Evolutionary conservation across 352 stramenopile genomes (phyloP), one percentile per base, ranked within the genome.

Genomic region (Thraustochytrium striatum): DNA sequence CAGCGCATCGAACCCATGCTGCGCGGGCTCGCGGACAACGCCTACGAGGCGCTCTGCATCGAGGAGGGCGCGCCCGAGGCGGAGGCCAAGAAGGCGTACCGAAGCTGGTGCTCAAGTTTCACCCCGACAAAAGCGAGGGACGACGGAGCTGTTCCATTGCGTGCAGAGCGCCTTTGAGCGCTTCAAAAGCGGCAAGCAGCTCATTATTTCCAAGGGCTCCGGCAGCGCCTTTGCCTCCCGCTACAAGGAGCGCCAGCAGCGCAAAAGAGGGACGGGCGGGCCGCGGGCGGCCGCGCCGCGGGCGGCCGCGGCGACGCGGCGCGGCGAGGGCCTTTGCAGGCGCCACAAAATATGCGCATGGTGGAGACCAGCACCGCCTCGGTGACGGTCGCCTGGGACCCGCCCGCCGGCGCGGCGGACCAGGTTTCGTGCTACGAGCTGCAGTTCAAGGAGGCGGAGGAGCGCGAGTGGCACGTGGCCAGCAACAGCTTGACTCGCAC

Each of bases 71-170:
- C 39, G 11, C n/a, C 41, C 8, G 65, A 95, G 47, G 86, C 86
- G 1, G 93, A 98, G 81, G 98, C 99, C 75, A 99, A 99, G 87
- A 98, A 97, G 83, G 92, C 95, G 3, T 99, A 98, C 87, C 91
- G 94, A 94, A 94, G 84, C 81, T 88, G 72, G 93, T 94, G 38
- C 87, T 98, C 13, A 90, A 96, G 82, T 98, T 90, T 81, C 96
- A 99, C 88, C 96, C 96, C 28, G 96, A 99, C 89, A 95, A 91
- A n/a, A 50, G 21, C 50, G 65, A 75, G 41, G 65, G 65, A 75
- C 65, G 8, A 75, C 65, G 35, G 65, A 75, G 30, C 50, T 75
- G 19, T 75, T 75, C 3, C 65, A 75, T 32, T 75, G 65, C 35
- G 50, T 75, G 21, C 65, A 75, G 52, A 43, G 68, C 11, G 65